These are phyloP conservation scores for Ogataea glucozyma DNA, from an alignment of 805 yeast species.

Conservation along the genomic window DNA sequence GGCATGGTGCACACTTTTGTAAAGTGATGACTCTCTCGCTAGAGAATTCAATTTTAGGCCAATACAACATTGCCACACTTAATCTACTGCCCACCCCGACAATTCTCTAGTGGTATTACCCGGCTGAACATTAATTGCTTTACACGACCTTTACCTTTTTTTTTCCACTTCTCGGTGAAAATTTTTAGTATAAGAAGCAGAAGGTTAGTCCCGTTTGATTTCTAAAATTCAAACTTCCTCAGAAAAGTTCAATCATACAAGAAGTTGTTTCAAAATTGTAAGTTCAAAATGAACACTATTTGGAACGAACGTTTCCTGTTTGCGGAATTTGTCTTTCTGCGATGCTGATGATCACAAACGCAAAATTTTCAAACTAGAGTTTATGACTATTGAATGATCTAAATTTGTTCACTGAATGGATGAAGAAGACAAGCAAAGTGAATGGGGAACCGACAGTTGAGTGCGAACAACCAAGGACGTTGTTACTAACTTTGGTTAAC, in stretches of 20 bases:
- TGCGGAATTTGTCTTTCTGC: conserved; percentile 7
- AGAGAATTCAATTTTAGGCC: too few species aligned
- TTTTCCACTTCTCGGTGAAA: conserved; percentile 5
- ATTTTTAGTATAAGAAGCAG: conserved; percentile 8
- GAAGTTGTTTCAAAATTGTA: conserved; percentile 5
- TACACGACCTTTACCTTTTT: conserved; percentile 1
- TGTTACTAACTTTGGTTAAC: conserved; percentile 2
- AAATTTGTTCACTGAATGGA: conserved; percentile 39
- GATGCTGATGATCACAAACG: conserved; percentile 48
- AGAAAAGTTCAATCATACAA: not conserved
- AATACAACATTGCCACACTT: too few species aligned
- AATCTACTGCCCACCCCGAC: not conserved
- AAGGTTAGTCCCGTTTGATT: not conserved
- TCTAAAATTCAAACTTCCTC: not conserved
- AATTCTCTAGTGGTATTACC: not conserved
- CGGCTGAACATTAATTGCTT: not conserved
- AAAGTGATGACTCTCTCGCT: too few species aligned
- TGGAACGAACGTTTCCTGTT: conserved; percentile 1
- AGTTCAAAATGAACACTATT: conserved; percentile 1
- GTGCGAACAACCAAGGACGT: not conserved
- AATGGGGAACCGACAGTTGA: not conserved
- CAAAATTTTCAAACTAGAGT: conserved; percentile 62
- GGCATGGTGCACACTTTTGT: too few species aligned
- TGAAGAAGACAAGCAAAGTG: not conserved
- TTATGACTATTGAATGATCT: conserved; percentile 59